These are phyloP conservation scores for Lactifluus volemus DNA, from an alignment of 768 basidiomycete genomes.

Conservation along the genomic window DNA sequence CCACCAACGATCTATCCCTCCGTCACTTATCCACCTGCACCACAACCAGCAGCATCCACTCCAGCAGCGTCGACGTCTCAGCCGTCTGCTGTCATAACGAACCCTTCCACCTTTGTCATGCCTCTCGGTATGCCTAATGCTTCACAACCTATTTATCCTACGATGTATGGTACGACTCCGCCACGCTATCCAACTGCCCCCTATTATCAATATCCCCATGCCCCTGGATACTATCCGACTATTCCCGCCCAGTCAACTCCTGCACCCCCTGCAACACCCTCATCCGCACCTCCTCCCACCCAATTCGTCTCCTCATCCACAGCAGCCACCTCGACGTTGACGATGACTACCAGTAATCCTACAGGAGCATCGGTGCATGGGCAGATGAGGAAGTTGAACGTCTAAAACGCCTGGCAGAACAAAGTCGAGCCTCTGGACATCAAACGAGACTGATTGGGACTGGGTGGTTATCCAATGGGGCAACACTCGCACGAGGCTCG, in stretches of 20 bases:
- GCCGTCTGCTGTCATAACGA: slow-evolving; percentile 49
- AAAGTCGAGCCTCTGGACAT: slow-evolving; percentile 39
- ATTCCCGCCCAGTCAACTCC: slow-evolving; percentile 14
- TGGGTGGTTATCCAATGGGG: slow-evolving; percentile 70
- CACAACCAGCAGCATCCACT: slow-evolving; percentile 23
- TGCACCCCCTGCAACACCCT: slow-evolving; percentile 19
- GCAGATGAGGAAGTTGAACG: slow-evolving; percentile 68
- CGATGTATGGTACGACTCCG: slow-evolving; percentile 28
- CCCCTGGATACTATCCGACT: slow-evolving; percentile 24
- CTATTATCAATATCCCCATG: slow-evolving; percentile 50
- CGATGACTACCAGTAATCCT: slow-evolving; percentile 18
- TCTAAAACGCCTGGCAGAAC: slow-evolving; percentile 59
- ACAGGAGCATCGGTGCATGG: slow-evolving; percentile 60
- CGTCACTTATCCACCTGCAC: slow-evolving; percentile 23
- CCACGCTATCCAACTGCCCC: slow-evolving; percentile 51
- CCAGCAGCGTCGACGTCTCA: slow-evolving; percentile 28
- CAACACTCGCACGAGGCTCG: slow-evolving; percentile 59
- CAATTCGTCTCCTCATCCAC: slow-evolving; percentile 12
- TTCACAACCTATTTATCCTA: slow-evolving; percentile 33
- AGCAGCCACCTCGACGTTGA: slow-evolving; percentile 13
- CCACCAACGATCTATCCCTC: slow-evolving; percentile 50
- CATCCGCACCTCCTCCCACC: slow-evolving; percentile 23
- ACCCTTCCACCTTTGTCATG: slow-evolving; percentile 66
- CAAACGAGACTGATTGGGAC: slow-evolving; percentile 68
- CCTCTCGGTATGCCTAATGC: slow-evolving; percentile 42